phyloP scores from a whole-genome alignment of 805 yeast genomes.

The Yamadazyma scolyti region DNA sequence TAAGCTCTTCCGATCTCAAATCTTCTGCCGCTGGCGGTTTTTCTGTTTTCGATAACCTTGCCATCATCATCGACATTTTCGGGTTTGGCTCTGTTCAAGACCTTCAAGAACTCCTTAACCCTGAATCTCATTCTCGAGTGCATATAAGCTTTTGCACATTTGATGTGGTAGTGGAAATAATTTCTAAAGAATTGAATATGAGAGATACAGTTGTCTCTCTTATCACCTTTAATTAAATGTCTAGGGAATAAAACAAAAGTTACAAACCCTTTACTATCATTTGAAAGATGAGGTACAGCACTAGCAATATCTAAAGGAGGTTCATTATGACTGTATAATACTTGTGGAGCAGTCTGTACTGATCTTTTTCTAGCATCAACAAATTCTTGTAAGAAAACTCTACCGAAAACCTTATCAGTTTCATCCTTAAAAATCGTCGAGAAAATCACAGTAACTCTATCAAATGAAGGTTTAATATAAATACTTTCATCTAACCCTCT shows the following conservation, averaged over 20 bases:
- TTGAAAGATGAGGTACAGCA: constrained; percentile 29
- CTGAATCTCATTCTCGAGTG: constrained; percentile 98
- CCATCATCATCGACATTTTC: constrained; percentile 78
- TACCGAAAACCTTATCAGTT: constrained; percentile 88
- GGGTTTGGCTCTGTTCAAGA: constrained; percentile 93
- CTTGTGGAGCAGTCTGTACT: constrained; percentile 98
- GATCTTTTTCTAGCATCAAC: constrained; percentile 95
- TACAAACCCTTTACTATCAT: constrained; percentile 48
- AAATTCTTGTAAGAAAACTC: constrained; percentile 87
- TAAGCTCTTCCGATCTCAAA: constrained; percentile 37
- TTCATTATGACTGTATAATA: constrained; percentile 80
- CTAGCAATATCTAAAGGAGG: constrained; percentile 77
- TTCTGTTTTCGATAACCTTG: constrained; percentile 44
- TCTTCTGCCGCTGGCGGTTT: constrained; percentile 71
- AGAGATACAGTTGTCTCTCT: constrained; percentile 82
- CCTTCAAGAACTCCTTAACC: constrained; percentile 90
- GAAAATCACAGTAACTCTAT: constrained; percentile 94
- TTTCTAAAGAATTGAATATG: constrained; percentile 92
- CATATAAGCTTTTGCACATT: constrained; percentile 96
- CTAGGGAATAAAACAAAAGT: constrained; percentile 79
- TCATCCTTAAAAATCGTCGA: constrained; percentile 94
- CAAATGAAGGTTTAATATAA: constrained; percentile 86
- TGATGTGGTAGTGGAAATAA: constrained; percentile 97
- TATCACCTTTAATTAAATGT: constrained; percentile 59
- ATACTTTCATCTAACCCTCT: constrained; percentile 87